Percentiles rank a stretch among this genome's conserved stretches.
Conservation (phyloP, 305 asterid species). For the Andrographis paniculata region DNA sequence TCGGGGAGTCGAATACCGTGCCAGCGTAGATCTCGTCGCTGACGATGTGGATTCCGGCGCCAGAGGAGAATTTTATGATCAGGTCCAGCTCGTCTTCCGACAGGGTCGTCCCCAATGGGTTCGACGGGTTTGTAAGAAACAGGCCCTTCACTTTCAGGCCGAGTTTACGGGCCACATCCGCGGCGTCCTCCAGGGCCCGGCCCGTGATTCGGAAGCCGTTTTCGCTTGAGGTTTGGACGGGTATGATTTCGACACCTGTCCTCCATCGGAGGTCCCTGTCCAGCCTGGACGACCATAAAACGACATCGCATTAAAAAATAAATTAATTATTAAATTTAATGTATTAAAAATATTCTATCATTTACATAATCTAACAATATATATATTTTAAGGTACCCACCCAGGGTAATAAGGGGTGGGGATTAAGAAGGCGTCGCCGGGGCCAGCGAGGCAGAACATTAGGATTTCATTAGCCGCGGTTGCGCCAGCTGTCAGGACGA, state of each 20-base stretch:
- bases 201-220: conserved; percentile 51
- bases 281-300: conserved; percentile 30
- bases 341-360: too few relatives aligned
- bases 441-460: conserved; percentile 79
- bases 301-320: too few relatives aligned
- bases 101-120: conserved; percentile 64
- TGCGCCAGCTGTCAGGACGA: conserved; percentile 82
- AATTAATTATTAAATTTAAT: too few relatives aligned
- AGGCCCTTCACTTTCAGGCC: conserved; percentile 50
- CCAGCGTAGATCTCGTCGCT: conserved; percentile 75
- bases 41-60: conserved; percentile 44
- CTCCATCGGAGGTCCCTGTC: conserved; percentile 89
- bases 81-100: conserved; percentile 35
- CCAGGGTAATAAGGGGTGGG: conserved; percentile 93
- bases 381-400: too few relatives aligned
- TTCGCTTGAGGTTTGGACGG: conserved; percentile 43
- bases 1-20: conserved; percentile 47
- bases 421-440: conserved; percentile 72
- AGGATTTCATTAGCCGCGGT: conserved; percentile 79
- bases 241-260: conserved; percentile 66
- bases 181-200: conserved; percentile 45
- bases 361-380: too few relatives aligned
- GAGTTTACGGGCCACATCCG: conserved; percentile 30
- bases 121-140: conserved; percentile 71
- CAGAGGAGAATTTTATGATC: conserved; percentile 36